These are phyloP conservation scores for Caryopteris hybrid DNA, from an alignment of 305 asterid genomes.

Conservation along the genomic window DNA sequence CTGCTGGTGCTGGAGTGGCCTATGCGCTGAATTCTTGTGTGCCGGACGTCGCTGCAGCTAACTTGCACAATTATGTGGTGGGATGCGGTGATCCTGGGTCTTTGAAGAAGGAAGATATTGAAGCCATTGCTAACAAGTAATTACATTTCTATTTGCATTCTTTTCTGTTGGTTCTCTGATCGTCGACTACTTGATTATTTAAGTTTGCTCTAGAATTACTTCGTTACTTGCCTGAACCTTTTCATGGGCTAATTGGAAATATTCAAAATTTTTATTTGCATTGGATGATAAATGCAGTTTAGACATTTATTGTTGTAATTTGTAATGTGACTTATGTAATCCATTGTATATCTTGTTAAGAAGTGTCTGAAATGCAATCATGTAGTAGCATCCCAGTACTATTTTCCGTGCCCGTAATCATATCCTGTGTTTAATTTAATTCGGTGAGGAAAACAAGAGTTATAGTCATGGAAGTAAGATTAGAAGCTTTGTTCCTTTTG, in stretches of 20 bases:
- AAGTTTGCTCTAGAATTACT: not conserved
- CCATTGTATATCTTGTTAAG: not conserved
- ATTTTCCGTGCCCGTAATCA: not conserved
- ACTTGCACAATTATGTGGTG: constrained; percentile 80
- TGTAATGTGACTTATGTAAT: not conserved
- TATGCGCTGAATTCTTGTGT: constrained; percentile 78
- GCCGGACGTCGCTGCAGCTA: constrained; percentile 86
- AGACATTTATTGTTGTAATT: not conserved
- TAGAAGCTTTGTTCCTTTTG: not conserved
- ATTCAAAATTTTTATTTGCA: not conserved
- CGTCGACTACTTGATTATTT: not conserved
- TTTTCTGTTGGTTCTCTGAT: not conserved
- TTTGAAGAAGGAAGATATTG: constrained; percentile 80
- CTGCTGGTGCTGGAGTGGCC: constrained; percentile 84
- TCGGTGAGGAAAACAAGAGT: not conserved
- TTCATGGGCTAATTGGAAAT: not conserved
- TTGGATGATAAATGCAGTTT: not conserved
- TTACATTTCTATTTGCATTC: not conserved
- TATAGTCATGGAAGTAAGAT: not conserved
- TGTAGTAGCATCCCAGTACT: not conserved
- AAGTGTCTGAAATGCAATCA: not conserved
- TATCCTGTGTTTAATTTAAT: not conserved
- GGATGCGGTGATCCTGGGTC: constrained; percentile 67
- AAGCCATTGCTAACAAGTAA: constrained; percentile 80
- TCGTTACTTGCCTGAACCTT: not conserved